These are phyloP conservation scores for Zostera marina DNA, from an alignment of 116 monocot species.

Conservation along the genomic window DNA sequence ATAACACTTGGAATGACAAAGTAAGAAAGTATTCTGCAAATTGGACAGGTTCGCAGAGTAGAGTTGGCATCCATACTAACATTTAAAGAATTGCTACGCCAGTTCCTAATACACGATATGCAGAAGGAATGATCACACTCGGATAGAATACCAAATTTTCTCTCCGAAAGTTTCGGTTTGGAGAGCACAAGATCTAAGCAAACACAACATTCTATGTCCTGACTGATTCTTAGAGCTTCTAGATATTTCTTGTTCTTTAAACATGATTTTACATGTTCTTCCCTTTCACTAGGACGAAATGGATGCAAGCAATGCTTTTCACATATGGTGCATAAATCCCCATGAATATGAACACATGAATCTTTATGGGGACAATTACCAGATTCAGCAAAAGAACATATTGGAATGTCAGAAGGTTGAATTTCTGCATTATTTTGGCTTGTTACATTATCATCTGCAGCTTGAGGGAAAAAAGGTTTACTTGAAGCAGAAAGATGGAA, in stretches of 20 bases:
- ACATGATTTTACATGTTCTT: constrained; percentile 57
- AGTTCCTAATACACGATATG: constrained; percentile 83
- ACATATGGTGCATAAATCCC: constrained; percentile 64
- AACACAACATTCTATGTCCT: constrained; percentile 93
- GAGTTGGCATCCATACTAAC: constrained; percentile 81
- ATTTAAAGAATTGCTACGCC: constrained; percentile 75
- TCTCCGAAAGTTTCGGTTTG: constrained; percentile 61
- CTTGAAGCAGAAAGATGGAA: constrained; percentile 11
- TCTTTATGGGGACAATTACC: constrained; percentile 67
- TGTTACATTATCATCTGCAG: constrained; percentile 8
- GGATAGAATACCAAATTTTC: constrained; percentile 88
- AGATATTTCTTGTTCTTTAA: constrained; percentile 50
- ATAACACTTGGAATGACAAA: constrained; percentile 96
- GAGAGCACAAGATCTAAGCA: constrained; percentile 84
- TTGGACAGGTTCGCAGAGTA: constrained; percentile 76
- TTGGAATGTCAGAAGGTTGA: constrained; percentile 40
- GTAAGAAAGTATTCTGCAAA: constrained; percentile 82
- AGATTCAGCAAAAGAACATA: constrained; percentile 82
- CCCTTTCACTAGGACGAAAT: constrained; percentile 65
- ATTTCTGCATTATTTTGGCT: constrained; percentile 1
- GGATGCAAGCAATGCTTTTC: constrained; percentile 85
- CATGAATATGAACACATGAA: constrained; percentile 60
- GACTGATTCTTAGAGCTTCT: constrained; percentile 61
- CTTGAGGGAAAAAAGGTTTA: constrained; percentile 10
- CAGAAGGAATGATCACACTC: constrained; percentile 98